Evolutionary conservation across 805 yeast genomes (phyloP).

Genomic region (Zygosaccharomyces lentus): DNA sequence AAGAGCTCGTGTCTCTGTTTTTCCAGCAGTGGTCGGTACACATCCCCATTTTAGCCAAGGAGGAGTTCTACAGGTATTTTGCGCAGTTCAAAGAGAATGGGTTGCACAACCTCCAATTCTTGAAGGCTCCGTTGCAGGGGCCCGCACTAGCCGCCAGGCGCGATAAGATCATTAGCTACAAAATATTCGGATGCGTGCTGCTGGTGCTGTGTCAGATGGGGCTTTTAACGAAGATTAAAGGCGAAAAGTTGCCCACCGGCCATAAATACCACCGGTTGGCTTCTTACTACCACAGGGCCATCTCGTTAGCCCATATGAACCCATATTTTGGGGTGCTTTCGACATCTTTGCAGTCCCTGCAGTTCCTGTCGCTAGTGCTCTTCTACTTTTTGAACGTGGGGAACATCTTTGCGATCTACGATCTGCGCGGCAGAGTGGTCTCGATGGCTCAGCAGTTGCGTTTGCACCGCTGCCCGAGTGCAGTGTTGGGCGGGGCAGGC

Average conservation of each 20-base stretch:
- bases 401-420: constrained; percentile 68
- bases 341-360: constrained; percentile 65
- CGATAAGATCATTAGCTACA: constrained; percentile 25
- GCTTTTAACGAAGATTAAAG: constrained; percentile 24
- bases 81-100: constrained; percentile 21
- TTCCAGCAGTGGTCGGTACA: constrained; percentile 75
- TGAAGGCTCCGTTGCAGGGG: constrained; percentile 3
- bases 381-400: constrained; percentile 71
- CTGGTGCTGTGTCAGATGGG: constrained; percentile 33
- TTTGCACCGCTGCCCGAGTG: constrained; percentile 81
- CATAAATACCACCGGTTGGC: constrained; percentile 12
- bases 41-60: constrained; percentile 66
- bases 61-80: constrained; percentile 62
- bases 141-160: constrained; percentile 10
- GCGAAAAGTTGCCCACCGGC: constrained; percentile 11
- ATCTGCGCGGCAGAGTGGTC: constrained; percentile 66
- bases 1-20: constrained; percentile 60
- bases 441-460: constrained; percentile 85
- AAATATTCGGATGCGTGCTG: constrained; percentile 29
- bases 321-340: constrained; percentile 53
- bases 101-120: constrained; percentile 9
- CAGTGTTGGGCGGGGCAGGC: constrained; percentile 65
- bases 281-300: constrained; percentile 50
- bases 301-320: constrained; percentile 58
- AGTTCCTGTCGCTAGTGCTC: constrained; percentile 62